Percentiles rank a stretch among this genome's conserved stretches.
Evolutionary conservation across 1,139 yeast species (phyloP).

Genomic region (Kodamaea sp.): DNA sequence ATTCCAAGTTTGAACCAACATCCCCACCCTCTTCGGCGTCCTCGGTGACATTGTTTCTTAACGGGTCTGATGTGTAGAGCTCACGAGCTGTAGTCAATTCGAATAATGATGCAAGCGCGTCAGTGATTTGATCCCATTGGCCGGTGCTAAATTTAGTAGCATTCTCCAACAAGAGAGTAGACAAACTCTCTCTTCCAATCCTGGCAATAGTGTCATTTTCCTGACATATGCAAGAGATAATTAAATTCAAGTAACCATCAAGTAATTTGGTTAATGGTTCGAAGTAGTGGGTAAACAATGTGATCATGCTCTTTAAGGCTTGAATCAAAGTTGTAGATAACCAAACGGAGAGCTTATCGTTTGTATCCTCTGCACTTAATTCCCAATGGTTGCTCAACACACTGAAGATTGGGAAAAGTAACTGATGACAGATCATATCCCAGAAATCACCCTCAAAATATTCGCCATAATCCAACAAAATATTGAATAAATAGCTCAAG

Average conservation of each 20-base stretch:
- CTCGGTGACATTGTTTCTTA: constrained; percentile 26
- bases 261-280: constrained; percentile 70
- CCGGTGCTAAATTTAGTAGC: constrained; percentile 57
- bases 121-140: constrained; percentile 78
- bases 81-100: constrained; percentile 84
- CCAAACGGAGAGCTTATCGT: constrained; percentile 93
- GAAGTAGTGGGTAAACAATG: constrained; percentile 79
- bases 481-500: constrained; percentile 76
- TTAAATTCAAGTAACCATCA: constrained; percentile 72
- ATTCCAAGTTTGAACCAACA: constrained; percentile 17
- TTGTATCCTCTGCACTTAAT: constrained; percentile 57
- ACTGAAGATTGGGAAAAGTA: constrained; percentile 87
- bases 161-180: constrained; percentile 74
- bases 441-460: constrained; percentile 76
- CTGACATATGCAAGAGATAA: constrained; percentile 90
- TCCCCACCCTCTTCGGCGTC: constrained; percentile 19
- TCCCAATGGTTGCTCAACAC: constrained; percentile 79
- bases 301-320: constrained; percentile 86
- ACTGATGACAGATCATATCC: constrained; percentile 74
- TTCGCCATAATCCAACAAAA: constrained; percentile 75
- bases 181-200: constrained; percentile 87
- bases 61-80: constrained; percentile 71
- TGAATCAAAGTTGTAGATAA: constrained; percentile 93
- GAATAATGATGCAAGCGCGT: constrained; percentile 67
- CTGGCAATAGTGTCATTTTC: constrained; percentile 96